Conservation (phyloP, 1,139 yeast species). For the Magnusiomyces suaveolens region DNA sequence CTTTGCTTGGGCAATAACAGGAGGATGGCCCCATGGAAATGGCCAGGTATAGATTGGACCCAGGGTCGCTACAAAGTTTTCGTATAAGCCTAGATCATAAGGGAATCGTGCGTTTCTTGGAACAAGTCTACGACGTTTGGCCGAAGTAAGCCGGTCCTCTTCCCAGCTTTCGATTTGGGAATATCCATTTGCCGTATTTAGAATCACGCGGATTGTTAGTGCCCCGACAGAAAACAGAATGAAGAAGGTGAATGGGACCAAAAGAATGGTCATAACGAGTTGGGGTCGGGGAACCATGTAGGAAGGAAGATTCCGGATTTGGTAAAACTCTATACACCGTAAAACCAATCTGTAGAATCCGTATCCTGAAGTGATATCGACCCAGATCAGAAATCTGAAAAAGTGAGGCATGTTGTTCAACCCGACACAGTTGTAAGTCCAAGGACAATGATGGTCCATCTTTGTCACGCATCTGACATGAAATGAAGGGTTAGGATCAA, state of each 20-base stretch:
- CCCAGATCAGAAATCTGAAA: slow-evolving; percentile 65
- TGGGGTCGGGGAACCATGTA: slow-evolving; percentile 48
- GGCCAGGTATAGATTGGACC: slow-evolving; percentile 42
- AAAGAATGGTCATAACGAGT: slow-evolving; percentile 45
- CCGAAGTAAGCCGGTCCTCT: slow-evolving; percentile 64
- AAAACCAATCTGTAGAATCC: slow-evolving; percentile 39
- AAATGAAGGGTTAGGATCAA: neutral
- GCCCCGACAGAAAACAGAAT: slow-evolving; percentile 50
- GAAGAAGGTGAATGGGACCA: slow-evolving; percentile 49
- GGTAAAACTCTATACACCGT: slow-evolving; percentile 42
- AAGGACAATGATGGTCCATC: slow-evolving; percentile 86
- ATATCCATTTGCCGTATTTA: slow-evolving; percentile 54
- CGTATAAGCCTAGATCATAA: slow-evolving; percentile 55
- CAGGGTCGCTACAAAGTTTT: slow-evolving; percentile 40
- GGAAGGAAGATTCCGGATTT: slow-evolving; percentile 47
- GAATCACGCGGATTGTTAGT: slow-evolving; percentile 51
- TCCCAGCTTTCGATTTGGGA: slow-evolving; percentile 95
- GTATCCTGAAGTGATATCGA: slow-evolving; percentile 45
- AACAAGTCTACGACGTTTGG: slow-evolving; percentile 37
- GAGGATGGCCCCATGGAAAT: slow-evolving; percentile 47
- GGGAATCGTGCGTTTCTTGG: slow-evolving; percentile 47
- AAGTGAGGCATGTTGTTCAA: slow-evolving; percentile 74
- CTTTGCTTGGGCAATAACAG: neutral
- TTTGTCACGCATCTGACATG: slow-evolving; percentile 45
- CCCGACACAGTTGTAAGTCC: slow-evolving; percentile 84